A percentile compares a stretch with the other conserved stretches of the same genome.
phyloP scores from a whole-genome alignment of 441 rosid species.

The Viola pubescens region DNA sequence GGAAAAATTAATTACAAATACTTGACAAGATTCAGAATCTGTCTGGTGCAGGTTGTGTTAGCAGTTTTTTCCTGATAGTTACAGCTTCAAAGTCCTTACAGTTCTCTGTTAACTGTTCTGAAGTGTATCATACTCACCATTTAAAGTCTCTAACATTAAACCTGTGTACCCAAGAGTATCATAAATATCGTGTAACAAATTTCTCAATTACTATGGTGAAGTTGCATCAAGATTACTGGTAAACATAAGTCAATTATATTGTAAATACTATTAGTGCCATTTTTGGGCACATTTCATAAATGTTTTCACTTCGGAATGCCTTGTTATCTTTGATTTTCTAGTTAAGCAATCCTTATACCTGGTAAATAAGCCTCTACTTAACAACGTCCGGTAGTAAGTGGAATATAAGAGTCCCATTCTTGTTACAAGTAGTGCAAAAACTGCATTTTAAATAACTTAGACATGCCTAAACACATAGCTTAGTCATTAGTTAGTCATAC shows the following conservation, averaged over 20 bases:
- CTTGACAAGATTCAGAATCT: no score
- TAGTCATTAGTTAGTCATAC: no score
- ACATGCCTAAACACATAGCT: no score
- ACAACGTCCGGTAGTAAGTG: neutral
- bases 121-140: neutral
- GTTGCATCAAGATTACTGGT: neutral
- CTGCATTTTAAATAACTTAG: no score
- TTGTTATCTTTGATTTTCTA: conserved; percentile 3
- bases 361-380: conserved; percentile 2
- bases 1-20: neutral
- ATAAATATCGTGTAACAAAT: neutral
- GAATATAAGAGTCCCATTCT: no score
- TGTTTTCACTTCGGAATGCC: conserved; percentile 1
- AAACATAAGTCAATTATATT: neutral
- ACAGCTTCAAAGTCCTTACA: neutral
- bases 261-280: neutral
- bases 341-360: conserved; percentile 8
- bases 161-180: neutral
- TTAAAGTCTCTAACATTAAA: neutral
- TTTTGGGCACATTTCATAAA: neutral
- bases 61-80: neutral
- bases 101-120: neutral
- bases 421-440: no score
- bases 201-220: neutral
- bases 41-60: neutral